These are phyloP conservation scores for Chaetomium globosum DNA, from an alignment of 2,329 filamentous ascomycete species.

Conservation along the genomic window DNA sequence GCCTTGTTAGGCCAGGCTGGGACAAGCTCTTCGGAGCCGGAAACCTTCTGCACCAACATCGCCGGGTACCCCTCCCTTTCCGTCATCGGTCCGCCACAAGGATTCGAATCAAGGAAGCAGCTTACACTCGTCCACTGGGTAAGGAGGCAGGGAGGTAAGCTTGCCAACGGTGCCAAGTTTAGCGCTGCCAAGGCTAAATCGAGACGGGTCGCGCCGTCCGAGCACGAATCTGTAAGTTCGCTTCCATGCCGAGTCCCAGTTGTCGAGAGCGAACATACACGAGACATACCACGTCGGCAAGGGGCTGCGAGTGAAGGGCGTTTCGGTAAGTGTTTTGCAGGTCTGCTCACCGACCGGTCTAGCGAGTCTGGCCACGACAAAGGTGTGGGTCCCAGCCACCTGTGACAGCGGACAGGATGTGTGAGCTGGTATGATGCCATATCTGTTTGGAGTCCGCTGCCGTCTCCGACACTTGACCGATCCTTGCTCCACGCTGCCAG, in stretches of 20 bases:
- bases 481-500: not conserved
- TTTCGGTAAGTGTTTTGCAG: not conserved
- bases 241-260: not conserved
- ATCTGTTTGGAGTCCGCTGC: no score
- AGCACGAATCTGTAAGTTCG: not conserved
- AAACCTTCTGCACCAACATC: constrained; percentile 1
- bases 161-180: not conserved
- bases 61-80: constrained; percentile 16
- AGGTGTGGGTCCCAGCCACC: not conserved
- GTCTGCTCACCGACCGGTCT: not conserved
- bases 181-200: not conserved
- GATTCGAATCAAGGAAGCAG: constrained; percentile 3
- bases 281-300: not conserved
- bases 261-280: not conserved
- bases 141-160: not conserved
- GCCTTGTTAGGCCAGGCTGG: not conserved
- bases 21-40: not conserved
- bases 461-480: not conserved
- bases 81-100: constrained; percentile 12
- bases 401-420: not conserved
- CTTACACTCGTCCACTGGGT: not conserved
- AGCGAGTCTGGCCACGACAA: not conserved
- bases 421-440: not conserved
- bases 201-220: constrained; percentile 10
- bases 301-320: not conserved